Evolutionary conservation across 345 rosid species (phyloP), one percentile per base, ranked within the genome.

Genomic region (Eutrema yunnanense): DNA sequence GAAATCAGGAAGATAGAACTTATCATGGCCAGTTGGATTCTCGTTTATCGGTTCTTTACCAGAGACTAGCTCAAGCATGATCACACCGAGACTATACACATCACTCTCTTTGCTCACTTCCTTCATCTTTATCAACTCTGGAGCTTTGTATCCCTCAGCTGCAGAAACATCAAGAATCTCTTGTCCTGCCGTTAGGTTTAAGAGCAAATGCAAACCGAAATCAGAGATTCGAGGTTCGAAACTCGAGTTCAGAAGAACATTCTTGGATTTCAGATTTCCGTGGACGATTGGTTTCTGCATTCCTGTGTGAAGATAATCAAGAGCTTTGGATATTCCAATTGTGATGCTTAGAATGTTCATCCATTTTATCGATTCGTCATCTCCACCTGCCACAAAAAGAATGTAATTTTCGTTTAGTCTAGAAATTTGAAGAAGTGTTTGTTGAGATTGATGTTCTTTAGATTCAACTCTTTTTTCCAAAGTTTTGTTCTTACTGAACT

Each of bases 101-200:
- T 94, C 98, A 63, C 87, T 84, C 78, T 78, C 87, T 65, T 73
- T 83, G 19, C 79, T 84, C 16, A 78, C 95, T 73, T 91, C 96
- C 62, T 80, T 89, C 89, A 91, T 82, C 71, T 94, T 91, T 69
- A 88, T 84, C 26, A 94, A 86, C 84, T 94, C 97, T n/a, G 97
- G 96, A 40, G 98, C 90, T 79, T 86, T 94, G 72, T 94, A 94
- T 16, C 98, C 98, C 79, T 86, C 83, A 12, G 84, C 83, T 13
- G 91, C 88, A 5, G 82, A 85, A n/a, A 82, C 79, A 63, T 94
- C 98, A 1, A 91, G 92, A 86, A 91, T 83, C 80, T 87, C 91
- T 72, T 89, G 97, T 32, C 81, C 95, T 65, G 90, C 75, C 2
- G 87, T 56, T 6, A 78, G 82, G 67, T 88, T 89, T 74, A 94